Conservation (phyloP, 345 rosid species). For the Corchorus olitorius region DNA sequence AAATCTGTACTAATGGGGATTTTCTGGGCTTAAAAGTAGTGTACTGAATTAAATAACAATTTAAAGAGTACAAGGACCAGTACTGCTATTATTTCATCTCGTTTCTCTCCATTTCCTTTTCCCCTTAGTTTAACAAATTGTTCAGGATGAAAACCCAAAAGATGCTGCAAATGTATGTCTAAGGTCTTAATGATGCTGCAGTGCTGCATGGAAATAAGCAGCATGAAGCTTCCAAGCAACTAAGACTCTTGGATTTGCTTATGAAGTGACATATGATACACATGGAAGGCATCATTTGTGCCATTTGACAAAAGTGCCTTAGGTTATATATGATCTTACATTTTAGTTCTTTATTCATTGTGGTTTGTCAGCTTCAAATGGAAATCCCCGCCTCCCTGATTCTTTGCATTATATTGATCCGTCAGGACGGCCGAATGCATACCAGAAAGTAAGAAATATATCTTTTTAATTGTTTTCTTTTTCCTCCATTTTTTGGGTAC, state of each 20-base stretch:
- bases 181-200: constrained; percentile 10
- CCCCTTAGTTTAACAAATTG: background rate
- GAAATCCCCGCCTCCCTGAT: constrained; percentile 89
- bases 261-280: background rate
- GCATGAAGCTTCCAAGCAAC: too few species aligned
- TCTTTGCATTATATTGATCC: constrained; percentile 84
- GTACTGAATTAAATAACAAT: background rate
- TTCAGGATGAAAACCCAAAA: background rate
- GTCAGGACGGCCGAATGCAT: constrained; percentile 69
- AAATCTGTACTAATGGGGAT: background rate
- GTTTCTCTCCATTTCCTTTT: background rate
- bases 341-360: constrained; percentile 15
- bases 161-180: background rate
- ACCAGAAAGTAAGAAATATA: constrained; percentile 57
- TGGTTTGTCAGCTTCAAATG: constrained; percentile 80
- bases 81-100: background rate
- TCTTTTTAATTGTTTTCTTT: background rate
- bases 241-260: background rate
- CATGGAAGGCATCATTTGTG: background rate
- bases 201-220: background rate
- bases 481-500: background rate
- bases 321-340: background rate
- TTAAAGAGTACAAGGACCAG: background rate
- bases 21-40: background rate
- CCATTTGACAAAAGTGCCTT: background rate